These are phyloP conservation scores for Diaporthe humulicola DNA, from an alignment of 2,329 filamentous ascomycete species.

Conservation along the genomic window DNA sequence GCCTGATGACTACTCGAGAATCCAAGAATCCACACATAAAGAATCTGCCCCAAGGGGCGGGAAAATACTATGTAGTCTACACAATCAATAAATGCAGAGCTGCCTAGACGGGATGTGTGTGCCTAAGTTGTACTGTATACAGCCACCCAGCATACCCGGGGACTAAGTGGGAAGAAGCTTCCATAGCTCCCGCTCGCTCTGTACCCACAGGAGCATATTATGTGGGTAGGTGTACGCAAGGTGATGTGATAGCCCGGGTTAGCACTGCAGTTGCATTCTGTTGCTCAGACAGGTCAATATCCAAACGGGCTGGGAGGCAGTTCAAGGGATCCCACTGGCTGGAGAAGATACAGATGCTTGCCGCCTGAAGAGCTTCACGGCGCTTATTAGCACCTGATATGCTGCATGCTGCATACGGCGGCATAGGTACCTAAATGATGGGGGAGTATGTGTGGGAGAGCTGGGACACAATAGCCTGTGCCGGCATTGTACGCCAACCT, in stretches of 20 bases:
- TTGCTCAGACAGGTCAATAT: constrained; percentile 6
- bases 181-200: background rate
- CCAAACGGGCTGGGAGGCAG: background rate
- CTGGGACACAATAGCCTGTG: background rate
- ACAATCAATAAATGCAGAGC: background rate
- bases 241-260: constrained; percentile 6
- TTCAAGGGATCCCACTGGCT: constrained; percentile 3
- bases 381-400: constrained; percentile 27
- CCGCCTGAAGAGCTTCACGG: constrained; percentile 6
- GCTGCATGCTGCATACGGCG: constrained; percentile 16
- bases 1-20: background rate
- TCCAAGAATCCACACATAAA: background rate
- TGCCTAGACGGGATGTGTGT: background rate
- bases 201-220: constrained; percentile 13
- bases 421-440: background rate
- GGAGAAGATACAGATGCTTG: constrained; percentile 13
- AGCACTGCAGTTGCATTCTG: constrained; percentile 12
- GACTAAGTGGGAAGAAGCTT: background rate
- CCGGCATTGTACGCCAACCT: constrained; percentile 11
- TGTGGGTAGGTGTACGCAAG: constrained; percentile 20
- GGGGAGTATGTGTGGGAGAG: background rate
- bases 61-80: background rate
- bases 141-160: background rate
- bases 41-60: background rate
- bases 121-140: background rate